Base-by-base conservation (phyloP, 1,139 yeast species). In the Saccharomycopsis phalli region DNA sequence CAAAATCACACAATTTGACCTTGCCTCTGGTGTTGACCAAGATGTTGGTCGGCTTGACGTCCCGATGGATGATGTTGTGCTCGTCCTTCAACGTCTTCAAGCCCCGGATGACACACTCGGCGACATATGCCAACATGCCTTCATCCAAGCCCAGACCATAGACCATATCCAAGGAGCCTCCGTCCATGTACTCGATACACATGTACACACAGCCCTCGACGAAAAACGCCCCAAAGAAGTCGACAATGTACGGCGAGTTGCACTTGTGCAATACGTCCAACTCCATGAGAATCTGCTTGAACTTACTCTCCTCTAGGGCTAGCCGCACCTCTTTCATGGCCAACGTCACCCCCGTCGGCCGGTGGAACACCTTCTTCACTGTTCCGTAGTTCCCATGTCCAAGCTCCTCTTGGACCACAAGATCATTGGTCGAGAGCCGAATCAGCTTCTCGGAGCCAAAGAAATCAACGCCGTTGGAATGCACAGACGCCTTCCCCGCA, bases 151-250 rank as follows among this genome's bases (percentile, higher is more conserved):
- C 94, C 22, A 77, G 78, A 23, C 75, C 79, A 59, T 87, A 91
- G 19, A 91, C 69, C 55, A 81, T 84, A 59, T 91, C 96, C 45
- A 93, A 64, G 0, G 95, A 86, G 0, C 96, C 96, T 38, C 96
- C 97, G 60, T 88, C 95, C 99, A 91, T 91, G 60, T 79, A 84
- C 62, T 91, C 99, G 74, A 91, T 91, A 62, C 98, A 91, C 83
- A 93, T 87, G 63, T 88, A 91, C 32, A 91, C 98, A 0, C 96
- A 95, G 35, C 97, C 96, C 61, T 91, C 98, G 31, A 84, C 88
- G 56, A 91, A 91, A 54, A 91, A 91, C 0, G 97, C 98, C 30
- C 98, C 97, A 56, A 83, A 91, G 53, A 91, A 91, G 55, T 88
- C 96, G 38, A 91, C 95, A 56, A 91, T 87, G 58, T 74, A 86